Percentiles rank a stretch among this genome's conserved stretches.
phyloP scores from a whole-genome alignment of 2,329 filamentous ascomycete genomes.

The Apiospora arundinis region DNA sequence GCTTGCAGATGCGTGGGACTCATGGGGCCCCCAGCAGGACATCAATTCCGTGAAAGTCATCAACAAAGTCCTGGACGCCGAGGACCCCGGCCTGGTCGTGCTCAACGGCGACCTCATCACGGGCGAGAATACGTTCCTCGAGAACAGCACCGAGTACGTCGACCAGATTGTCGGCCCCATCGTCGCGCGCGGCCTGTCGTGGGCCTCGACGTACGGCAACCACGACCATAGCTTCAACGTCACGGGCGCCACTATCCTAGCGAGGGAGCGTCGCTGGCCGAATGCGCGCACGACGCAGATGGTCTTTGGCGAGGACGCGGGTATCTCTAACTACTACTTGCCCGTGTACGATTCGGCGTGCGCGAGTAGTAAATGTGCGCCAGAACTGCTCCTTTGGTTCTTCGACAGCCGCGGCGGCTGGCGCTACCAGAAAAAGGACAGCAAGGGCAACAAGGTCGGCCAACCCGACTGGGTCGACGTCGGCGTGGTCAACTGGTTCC shows the following conservation, averaged over 20 bases:
- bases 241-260: constrained; percentile 51
- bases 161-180: constrained; percentile 66
- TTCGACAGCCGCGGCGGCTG: constrained; percentile 71
- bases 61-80: constrained; percentile 60
- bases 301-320: constrained; percentile 44
- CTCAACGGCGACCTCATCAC: constrained; percentile 76
- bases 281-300: constrained; percentile 49
- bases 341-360: constrained; percentile 50
- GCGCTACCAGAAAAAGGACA: constrained; percentile 49
- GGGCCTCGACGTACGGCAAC: constrained; percentile 75
- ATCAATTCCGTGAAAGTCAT: constrained; percentile 63
- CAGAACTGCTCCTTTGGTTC: constrained; percentile 69
- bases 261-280: constrained; percentile 46
- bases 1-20: constrained; percentile 48
- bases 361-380: constrained; percentile 39
- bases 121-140: constrained; percentile 64
- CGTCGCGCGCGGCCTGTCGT: constrained; percentile 59
- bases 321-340: constrained; percentile 55
- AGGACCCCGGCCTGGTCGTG: constrained; percentile 66
- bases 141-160: constrained; percentile 64
- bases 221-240: constrained; percentile 70
- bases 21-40: constrained; percentile 60
- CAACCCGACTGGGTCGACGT: constrained; percentile 54
- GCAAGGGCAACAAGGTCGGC: constrained; percentile 37
- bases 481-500: constrained; percentile 54